These are phyloP conservation scores for Metschnikowia sp. DNA, from an alignment of 805 yeast species.

Conservation along the genomic window DNA sequence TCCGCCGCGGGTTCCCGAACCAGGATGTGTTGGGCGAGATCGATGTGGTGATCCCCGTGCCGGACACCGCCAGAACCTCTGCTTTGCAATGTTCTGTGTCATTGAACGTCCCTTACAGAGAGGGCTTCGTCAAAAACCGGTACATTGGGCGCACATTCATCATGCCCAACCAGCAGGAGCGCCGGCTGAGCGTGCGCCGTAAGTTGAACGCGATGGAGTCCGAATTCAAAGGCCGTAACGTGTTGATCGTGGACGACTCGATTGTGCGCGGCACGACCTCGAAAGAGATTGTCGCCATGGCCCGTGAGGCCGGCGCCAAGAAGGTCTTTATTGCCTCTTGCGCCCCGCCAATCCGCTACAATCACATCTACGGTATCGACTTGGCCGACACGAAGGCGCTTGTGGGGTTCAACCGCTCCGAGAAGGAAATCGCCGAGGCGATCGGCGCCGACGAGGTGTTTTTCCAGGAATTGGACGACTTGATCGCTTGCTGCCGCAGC, in stretches of 20 bases:
- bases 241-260: constrained; percentile 91
- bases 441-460: constrained; percentile 91
- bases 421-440: constrained; percentile 67
- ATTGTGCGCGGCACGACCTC: constrained; percentile 98
- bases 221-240: constrained; percentile 82
- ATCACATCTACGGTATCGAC: constrained; percentile 97
- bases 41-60: constrained; percentile 96
- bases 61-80: constrained; percentile 95
- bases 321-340: constrained; percentile 96
- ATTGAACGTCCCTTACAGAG: constrained; percentile 81
- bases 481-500: constrained; percentile 71
- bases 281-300: constrained; percentile 94
- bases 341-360: constrained; percentile 95
- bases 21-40: constrained; percentile 52
- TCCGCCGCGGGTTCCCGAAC: constrained; percentile 40
- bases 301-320: constrained; percentile 96
- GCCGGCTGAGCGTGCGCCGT: constrained; percentile 89
- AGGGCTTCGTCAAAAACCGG: constrained; percentile 94
- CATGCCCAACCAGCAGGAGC: constrained; percentile 96
- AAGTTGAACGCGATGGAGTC: constrained; percentile 94
- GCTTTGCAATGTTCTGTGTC: constrained; percentile 89
- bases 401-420: constrained; percentile 79
- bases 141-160: constrained; percentile 97
- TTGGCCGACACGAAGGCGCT: constrained; percentile 92
- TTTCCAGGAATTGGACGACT: constrained; percentile 81